Base-by-base conservation (phyloP, 2,329 filamentous ascomycete species). In the Trichoderma atroviride region DNA sequence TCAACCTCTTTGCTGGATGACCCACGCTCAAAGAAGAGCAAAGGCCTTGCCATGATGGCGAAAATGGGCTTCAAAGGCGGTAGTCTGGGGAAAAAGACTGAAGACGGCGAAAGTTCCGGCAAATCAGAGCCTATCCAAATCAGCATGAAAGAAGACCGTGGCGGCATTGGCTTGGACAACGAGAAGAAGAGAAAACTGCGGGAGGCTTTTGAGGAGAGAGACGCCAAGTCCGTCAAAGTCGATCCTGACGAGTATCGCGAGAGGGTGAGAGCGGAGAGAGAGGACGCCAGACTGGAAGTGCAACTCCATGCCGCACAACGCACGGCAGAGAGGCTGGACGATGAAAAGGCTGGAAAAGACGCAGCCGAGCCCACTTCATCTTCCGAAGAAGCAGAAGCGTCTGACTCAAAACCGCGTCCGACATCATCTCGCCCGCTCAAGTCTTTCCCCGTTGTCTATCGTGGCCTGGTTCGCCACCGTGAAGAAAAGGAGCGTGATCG, bases 11-110 rank as follows among this genome's bases (percentile, higher is more conserved):
- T 96, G 60, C 83, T 97, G 7, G 87, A 89, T 24, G 78, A 81
- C 50, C 79, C 83, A 6, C 79, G 79, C 19, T 82, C 86, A 19
- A 85, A 88, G 61, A 87, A 86, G 74, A 96, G 90, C 82, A 98
- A 97, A 78, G 96, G 95, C 1, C 88, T 96, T 71, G 89, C 92
- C 73, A 97, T 99, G 93, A 97, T 99, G 94, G 91, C 93, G 27
- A 95, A 93, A 80, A 92, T 99, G 85, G 96, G 96, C 0, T 99
- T 96, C 82, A 91, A 89, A 69, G 94, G 94, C 29, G 89, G 88
- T 43, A 86, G 89, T 0, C 83, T 98, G 3, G 96, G 96, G 1
- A 81, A 79, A 68, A 78, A 78, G 72, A 88, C 87, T 74, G 82
- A 84, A n/a, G 81, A 81, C 10, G 80, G 81, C 31, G 71, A 77